A percentile compares a stretch with the other conserved stretches of the same genome.
Evolutionary conservation across 225 moss, liverwort and hornwort species (phyloP).

Genomic region (Sphagnum contortum): DNA sequence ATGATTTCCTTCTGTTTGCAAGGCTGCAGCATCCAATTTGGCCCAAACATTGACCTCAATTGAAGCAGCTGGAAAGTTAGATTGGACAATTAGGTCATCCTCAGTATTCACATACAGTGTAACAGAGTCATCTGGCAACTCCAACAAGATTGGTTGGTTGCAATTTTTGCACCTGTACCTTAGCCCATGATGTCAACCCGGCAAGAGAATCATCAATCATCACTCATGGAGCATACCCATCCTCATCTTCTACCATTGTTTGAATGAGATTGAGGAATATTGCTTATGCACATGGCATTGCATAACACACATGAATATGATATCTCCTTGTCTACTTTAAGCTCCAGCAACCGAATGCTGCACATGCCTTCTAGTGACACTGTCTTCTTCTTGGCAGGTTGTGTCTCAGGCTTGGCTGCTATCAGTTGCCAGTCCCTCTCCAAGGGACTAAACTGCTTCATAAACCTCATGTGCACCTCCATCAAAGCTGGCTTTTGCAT

Average conservation of each 20-base stretch:
- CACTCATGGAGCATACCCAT: conserved; percentile 40
- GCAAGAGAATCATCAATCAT: conserved; percentile 42
- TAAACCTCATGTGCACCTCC: conserved; percentile 41
- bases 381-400: conserved; percentile 6
- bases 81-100: conserved; percentile 30
- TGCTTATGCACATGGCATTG: conserved; percentile 51
- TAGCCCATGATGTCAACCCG: conserved; percentile 26
- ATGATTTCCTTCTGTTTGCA: conserved; percentile 61
- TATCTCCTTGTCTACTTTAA: conserved; percentile 54
- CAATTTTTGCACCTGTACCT: conserved; percentile 44
- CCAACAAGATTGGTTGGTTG: conserved; percentile 51
- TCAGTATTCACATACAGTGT: conserved; percentile 40
- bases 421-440: conserved; percentile 56
- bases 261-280: conserved; percentile 49
- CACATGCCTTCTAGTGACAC: conserved; percentile 26
- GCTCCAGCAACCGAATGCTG: conserved; percentile 40
- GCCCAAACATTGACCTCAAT: conserved; percentile 11
- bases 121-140: conserved; percentile 56
- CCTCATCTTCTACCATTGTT: conserved; percentile 55
- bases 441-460: conserved; percentile 46
- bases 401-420: conserved; percentile 6
- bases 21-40: conserved; percentile 29
- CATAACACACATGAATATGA: conserved; percentile 59
- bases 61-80: conserved; percentile 9
- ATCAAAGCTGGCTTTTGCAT: conserved; percentile 39